phyloP scores from a whole-genome alignment of 2,329 filamentous ascomycete species.

The Xylaria sp. region DNA sequence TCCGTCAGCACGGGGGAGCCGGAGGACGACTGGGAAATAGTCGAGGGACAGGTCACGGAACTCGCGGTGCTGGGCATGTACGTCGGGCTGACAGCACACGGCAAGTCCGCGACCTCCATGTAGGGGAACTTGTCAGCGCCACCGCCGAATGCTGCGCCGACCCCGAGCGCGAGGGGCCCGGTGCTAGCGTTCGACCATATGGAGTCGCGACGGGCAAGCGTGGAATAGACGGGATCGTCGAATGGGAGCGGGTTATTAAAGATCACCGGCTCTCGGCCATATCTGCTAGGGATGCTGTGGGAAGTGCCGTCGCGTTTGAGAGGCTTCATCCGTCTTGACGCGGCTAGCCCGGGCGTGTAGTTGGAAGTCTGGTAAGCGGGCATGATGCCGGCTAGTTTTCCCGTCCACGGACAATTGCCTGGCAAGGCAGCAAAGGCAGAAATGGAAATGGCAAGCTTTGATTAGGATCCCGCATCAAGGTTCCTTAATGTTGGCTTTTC shows the following conservation, averaged over 20 bases:
- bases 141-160: constrained; percentile 6
- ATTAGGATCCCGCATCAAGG: no score
- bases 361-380: neutral
- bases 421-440: neutral
- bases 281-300: neutral
- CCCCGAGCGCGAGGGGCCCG: constrained; percentile 12
- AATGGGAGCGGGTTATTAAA: constrained; percentile 9
- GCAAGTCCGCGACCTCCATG: constrained; percentile 13
- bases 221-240: constrained; percentile 9
- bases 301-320: neutral
- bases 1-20: constrained; percentile 32
- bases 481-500: neutral
- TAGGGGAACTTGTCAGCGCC: constrained; percentile 21
- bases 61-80: constrained; percentile 19
- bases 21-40: constrained; percentile 28
- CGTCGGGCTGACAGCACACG: neutral
- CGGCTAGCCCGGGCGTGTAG: neutral
- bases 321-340: neutral
- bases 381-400: neutral
- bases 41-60: constrained; percentile 27
- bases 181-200: constrained; percentile 23
- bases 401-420: neutral
- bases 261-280: constrained; percentile 2
- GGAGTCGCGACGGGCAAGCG: constrained; percentile 18
- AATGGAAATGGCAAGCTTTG: neutral